phyloP scores from a whole-genome alignment of 176 grass and related monocot genomes.

The Puya raimondii region DNA sequence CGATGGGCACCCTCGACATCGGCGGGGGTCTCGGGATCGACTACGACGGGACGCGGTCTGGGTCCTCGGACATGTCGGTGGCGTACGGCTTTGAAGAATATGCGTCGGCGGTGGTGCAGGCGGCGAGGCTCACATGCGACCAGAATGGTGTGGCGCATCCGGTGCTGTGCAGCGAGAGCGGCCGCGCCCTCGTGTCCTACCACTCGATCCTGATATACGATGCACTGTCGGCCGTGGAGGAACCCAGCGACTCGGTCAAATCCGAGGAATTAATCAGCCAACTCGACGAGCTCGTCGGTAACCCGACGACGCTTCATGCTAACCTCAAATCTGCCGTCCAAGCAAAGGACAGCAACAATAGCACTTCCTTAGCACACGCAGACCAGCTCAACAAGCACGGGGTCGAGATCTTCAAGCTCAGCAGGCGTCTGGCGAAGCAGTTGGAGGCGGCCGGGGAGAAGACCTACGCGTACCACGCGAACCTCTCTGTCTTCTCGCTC shows the following conservation, averaged over 20 bases:
- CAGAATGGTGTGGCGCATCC: conserved; percentile 2
- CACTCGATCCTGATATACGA: conserved; percentile 24
- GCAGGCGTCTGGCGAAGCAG: conserved; percentile 14
- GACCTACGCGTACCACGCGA: background rate
- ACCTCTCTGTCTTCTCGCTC: background rate
- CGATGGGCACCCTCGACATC: conserved; percentile 21
- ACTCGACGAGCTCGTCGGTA: background rate
- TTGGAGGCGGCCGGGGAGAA: background rate
- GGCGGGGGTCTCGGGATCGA: conserved; percentile 12
- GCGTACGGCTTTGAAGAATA: conserved; percentile 27
- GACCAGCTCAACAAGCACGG: conserved; percentile 20
- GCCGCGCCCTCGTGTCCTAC: conserved; percentile 13
- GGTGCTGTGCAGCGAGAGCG: conserved; percentile 22
- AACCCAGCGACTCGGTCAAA: conserved; percentile 5
- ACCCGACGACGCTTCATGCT: background rate
- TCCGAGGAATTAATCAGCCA: background rate
- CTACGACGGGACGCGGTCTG: conserved; percentile 18
- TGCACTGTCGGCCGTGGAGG: conserved; percentile 13
- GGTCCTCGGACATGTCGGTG: conserved; percentile 24
- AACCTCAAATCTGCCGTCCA: background rate
- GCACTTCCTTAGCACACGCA: background rate
- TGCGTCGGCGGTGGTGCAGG: conserved; percentile 22
- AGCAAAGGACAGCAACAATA: background rate
- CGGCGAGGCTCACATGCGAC: background rate
- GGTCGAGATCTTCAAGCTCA: conserved; percentile 7